phyloP scores from a whole-genome alignment of 805 yeast genomes.

The Sungouiella blattae region DNA sequence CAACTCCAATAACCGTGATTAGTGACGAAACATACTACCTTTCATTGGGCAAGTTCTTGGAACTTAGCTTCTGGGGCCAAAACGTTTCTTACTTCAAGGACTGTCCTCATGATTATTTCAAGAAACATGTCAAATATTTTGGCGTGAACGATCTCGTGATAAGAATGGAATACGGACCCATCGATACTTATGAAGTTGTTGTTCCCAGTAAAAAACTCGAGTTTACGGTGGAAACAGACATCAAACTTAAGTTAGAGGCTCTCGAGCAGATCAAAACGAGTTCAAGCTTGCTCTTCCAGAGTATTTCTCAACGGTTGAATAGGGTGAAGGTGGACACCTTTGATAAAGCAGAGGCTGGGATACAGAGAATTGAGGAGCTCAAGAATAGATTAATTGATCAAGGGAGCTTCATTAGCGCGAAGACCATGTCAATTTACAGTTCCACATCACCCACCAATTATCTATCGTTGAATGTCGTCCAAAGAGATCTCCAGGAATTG shows the following conservation, averaged over 20 bases:
- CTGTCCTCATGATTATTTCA: conserved; percentile 78
- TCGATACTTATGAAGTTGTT: conserved; percentile 74
- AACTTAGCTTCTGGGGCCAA: conserved; percentile 70
- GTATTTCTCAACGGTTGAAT: conserved; percentile 64
- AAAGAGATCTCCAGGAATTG: conserved; percentile 70
- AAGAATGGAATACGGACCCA: conserved; percentile 68
- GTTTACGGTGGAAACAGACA: conserved; percentile 71
- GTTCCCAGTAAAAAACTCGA: conserved; percentile 69
- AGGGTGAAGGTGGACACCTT: conserved; percentile 74
- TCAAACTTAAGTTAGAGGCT: conserved; percentile 62
- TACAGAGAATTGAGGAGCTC: conserved; percentile 54
- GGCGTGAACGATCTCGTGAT: conserved; percentile 77
- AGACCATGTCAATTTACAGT: conserved; percentile 51
- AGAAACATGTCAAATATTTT: conserved; percentile 80
- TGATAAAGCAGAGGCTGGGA: conserved; percentile 69
- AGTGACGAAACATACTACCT: conserved; percentile 84
- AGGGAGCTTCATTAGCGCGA: conserved; percentile 37
- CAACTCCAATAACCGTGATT: conserved; percentile 77
- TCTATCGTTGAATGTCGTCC: conserved; percentile 62
- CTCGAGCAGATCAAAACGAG: conserved; percentile 52
- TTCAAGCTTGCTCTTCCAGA: conserved; percentile 61
- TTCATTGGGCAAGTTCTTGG: conserved; percentile 91
- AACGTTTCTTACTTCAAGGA: conserved; percentile 35
- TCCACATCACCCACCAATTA: conserved; percentile 60
- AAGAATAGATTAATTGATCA: conserved; percentile 53